Conservation (phyloP, 257 asterid genomes). For the Primulina tabacum region DNA sequence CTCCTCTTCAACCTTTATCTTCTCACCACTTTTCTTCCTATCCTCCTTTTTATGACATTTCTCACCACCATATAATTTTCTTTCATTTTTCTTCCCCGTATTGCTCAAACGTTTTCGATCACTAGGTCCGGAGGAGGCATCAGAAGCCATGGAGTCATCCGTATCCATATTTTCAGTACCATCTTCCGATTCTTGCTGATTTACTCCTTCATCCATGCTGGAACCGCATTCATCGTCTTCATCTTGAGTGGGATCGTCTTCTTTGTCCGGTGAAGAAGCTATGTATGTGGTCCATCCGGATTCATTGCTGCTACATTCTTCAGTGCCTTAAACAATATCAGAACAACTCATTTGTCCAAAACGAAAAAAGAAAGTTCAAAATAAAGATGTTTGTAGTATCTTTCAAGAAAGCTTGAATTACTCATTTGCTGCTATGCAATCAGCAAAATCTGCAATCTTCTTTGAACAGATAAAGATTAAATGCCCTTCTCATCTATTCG, state of each 20-base stretch:
- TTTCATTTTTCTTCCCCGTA: constrained; percentile 19
- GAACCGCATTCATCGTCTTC: constrained; percentile 11
- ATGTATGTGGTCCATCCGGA: constrained; percentile 53
- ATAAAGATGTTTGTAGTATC: too few species aligned
- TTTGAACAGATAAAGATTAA: constrained; percentile 12
- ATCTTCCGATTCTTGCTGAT: constrained; percentile 23
- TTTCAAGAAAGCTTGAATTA: background rate
- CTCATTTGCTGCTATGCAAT: constrained; percentile 1
- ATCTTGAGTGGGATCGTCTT: constrained; percentile 15
- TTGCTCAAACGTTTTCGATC: constrained; percentile 28
- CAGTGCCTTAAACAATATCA: constrained; percentile 29
- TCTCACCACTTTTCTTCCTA: constrained; percentile 20
- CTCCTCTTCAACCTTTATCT: constrained; percentile 26
- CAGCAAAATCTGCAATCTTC: constrained; percentile 7
- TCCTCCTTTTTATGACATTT: constrained; percentile 26
- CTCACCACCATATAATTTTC: constrained; percentile 22
- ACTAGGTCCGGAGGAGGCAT: constrained; percentile 52
- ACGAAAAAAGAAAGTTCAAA: background rate
- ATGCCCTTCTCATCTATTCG: background rate
- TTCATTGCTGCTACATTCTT: constrained; percentile 46
- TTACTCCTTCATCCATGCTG: constrained; percentile 1
- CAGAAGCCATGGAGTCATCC: constrained; percentile 54
- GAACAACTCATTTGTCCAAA: constrained; percentile 35
- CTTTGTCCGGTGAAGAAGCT: constrained; percentile 32
- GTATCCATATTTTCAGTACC: constrained; percentile 18